These are phyloP conservation scores for Panicum hallii DNA, from an alignment of 202 grass and related monocot species.

Conservation along the genomic window DNA sequence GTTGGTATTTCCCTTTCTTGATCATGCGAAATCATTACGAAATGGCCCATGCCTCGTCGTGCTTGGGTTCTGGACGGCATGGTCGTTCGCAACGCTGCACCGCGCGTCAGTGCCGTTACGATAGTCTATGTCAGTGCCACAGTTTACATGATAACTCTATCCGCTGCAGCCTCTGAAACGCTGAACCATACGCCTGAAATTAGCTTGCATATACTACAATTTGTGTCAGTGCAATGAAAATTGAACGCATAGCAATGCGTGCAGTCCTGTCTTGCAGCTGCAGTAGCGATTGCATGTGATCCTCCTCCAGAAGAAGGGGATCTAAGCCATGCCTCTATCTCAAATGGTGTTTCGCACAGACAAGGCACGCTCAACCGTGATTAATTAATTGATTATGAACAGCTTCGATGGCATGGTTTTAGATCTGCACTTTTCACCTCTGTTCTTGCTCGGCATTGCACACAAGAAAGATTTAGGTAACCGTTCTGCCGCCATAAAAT, in stretches of 20 bases:
- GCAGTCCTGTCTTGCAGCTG: neutral
- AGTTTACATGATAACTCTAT: neutral
- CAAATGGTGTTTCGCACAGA: neutral
- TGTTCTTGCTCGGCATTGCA: neutral
- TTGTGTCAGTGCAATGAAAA: neutral
- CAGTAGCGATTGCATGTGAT: neutral
- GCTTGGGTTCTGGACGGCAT: constrained; percentile 11
- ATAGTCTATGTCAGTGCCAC: neutral
- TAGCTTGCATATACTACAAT: neutral
- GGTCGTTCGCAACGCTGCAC: neutral
- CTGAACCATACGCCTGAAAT: neutral
- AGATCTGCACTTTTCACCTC: neutral
- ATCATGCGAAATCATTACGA: constrained; percentile 38
- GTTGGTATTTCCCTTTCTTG: constrained; percentile 25
- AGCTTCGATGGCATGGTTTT: neutral
- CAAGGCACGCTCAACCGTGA: neutral
- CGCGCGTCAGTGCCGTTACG: neutral
- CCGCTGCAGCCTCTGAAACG: neutral
- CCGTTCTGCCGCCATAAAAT: neutral
- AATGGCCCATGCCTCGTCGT: neutral
- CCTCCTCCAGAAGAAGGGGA: neutral
- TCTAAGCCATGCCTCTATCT: neutral
- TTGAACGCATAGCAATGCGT: neutral
- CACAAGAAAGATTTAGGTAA: neutral
- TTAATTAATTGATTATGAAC: neutral